Evolutionary conservation across 345 rosid genomes (phyloP).

Genomic region (Excoecaria cochinchinensis): DNA sequence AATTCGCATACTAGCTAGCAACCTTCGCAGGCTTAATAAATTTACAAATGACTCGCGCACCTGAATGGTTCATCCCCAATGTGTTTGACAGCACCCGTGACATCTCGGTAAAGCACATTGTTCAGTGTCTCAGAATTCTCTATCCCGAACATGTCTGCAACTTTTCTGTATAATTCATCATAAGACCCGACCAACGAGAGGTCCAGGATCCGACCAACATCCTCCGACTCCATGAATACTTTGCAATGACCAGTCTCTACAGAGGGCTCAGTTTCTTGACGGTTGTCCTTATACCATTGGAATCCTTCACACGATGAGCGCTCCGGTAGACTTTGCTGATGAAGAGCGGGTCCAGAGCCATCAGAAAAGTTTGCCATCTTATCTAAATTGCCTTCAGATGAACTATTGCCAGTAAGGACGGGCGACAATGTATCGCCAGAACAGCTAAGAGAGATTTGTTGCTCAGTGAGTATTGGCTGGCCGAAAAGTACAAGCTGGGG

Average conservation of each 20-base stretch:
- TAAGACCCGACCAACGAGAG: slow-evolving; percentile 47
- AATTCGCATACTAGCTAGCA: not conserved
- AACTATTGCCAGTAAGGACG: slow-evolving; percentile 26
- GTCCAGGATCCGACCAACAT: slow-evolving; percentile 55
- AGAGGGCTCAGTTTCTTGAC: slow-evolving; percentile 34
- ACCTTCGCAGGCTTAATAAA: not conserved
- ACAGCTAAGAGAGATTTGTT: slow-evolving; percentile 36
- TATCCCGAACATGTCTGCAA: slow-evolving; percentile 47
- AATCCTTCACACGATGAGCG: slow-evolving; percentile 33
- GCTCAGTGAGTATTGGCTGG: slow-evolving; percentile 33
- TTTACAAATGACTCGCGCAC: slow-evolving; percentile 20
- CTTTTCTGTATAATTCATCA: slow-evolving; percentile 43
- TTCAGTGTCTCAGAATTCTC: slow-evolving; percentile 36
- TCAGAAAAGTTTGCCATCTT: slow-evolving; percentile 16
- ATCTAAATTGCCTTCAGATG: slow-evolving; percentile 23
- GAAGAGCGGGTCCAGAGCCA: slow-evolving; percentile 27
- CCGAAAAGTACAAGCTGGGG: slow-evolving; percentile 31
- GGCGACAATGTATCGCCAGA: slow-evolving; percentile 37
- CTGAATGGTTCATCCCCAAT: slow-evolving; percentile 51
- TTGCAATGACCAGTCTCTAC: slow-evolving; percentile 50
- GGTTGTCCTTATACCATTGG: slow-evolving; percentile 36
- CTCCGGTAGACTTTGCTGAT: slow-evolving; percentile 32
- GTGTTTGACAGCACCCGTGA: slow-evolving; percentile 41
- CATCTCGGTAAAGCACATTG: slow-evolving; percentile 42
- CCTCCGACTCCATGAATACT: slow-evolving; percentile 59